Evolutionary conservation across 495 filamentous ascomycete species (phyloP).

Genomic region (Pseudotulostoma volvatum): DNA sequence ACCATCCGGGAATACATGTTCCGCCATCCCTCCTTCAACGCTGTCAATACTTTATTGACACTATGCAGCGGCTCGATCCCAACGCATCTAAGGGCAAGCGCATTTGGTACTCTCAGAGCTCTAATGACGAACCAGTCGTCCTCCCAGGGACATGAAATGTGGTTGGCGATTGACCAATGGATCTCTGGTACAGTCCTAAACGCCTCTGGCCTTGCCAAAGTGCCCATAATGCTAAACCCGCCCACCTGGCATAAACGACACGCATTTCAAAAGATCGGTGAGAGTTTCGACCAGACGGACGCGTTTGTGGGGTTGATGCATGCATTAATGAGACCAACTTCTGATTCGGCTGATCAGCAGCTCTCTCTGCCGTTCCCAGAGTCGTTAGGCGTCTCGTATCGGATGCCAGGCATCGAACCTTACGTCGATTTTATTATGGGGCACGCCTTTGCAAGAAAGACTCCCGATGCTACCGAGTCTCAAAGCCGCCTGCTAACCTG

Average conservation of each 20-base stretch:
- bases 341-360: conserved; percentile 26
- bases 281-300: conserved; percentile 64
- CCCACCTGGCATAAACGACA: conserved; percentile 33
- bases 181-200: conserved; percentile 38
- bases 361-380: conserved; percentile 78
- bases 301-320: conserved; percentile 63
- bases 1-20: conserved; percentile 53
- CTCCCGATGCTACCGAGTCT: conserved; percentile 37
- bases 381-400: conserved; percentile 56
- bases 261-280: conserved; percentile 41
- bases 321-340: conserved; percentile 45
- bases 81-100: conserved; percentile 56
- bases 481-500: conserved; percentile 56
- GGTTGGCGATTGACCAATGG: conserved; percentile 57
- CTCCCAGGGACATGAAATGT: conserved; percentile 45
- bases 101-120: conserved; percentile 51
- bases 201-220: conserved; percentile 17
- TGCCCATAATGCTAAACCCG: conserved; percentile 23
- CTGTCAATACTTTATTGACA: conserved; percentile 49
- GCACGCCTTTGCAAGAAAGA: conserved; percentile 46
- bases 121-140: conserved; percentile 48
- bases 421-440: conserved; percentile 84
- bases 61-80: conserved; percentile 54
- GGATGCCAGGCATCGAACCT: conserved; percentile 74
- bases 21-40: conserved; percentile 40